Conservation (phyloP, 768 basidiomycete species). For the Tricholoma sp. region DNA sequence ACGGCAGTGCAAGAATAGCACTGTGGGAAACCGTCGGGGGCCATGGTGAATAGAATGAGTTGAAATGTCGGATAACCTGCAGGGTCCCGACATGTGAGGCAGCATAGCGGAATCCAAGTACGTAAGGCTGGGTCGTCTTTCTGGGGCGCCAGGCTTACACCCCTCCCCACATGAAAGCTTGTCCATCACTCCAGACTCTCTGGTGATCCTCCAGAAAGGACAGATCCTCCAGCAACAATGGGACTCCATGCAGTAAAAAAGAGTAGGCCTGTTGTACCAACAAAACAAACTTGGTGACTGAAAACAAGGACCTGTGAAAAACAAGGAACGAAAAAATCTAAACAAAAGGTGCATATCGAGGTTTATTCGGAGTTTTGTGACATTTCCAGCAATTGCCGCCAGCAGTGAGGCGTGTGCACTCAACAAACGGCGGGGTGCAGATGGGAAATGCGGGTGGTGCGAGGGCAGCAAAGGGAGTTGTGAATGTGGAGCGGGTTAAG, state of each 20-base stretch:
- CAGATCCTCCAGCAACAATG: no score
- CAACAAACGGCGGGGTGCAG: neutral
- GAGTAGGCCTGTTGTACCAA: neutral
- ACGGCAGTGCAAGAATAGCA: no score
- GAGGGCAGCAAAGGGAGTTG: neutral
- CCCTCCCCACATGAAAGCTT: neutral
- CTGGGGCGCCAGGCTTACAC: no score
- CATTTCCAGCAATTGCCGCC: neutral
- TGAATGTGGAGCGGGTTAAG: neutral
- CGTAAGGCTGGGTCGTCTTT: no score
- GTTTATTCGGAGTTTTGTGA: no score
- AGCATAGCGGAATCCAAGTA: no score
- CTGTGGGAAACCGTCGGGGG: no score
- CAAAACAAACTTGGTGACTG: neutral
- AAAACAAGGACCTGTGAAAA: neutral
- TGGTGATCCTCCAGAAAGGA: neutral
- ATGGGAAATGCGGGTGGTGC: neutral
- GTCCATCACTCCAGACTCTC: neutral
- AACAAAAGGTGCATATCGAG: no score
- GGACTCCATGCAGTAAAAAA: neutral
- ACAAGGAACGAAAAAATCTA: no score
- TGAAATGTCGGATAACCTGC: no score
- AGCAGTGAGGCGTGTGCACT: neutral
- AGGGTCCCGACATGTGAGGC: no score
- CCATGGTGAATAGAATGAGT: no score